phyloP scores from a whole-genome alignment of 148 eudicot species.

The Polygonum maritimum region DNA sequence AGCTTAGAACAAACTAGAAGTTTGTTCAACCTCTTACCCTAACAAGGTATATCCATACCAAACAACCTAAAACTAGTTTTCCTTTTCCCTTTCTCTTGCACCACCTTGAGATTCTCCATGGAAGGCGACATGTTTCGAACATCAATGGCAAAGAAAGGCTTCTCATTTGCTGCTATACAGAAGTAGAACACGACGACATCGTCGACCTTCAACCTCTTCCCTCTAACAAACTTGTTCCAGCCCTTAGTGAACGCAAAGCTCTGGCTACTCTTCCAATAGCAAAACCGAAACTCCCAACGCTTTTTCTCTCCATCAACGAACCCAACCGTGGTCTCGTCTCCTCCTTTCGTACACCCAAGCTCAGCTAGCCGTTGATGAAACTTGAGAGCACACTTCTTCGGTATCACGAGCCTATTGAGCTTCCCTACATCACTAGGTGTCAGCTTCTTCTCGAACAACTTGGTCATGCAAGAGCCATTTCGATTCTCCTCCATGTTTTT shows the following conservation, averaged over 20 bases:
- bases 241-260: slow-evolving; percentile 47
- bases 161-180: background rate
- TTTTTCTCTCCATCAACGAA: slow-evolving; percentile 24
- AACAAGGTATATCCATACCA: background rate
- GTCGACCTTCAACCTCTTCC: slow-evolving; percentile 21
- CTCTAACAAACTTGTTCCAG: slow-evolving; percentile 45
- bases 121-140: background rate
- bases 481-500: too few relatives aligned
- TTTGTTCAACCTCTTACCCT: too few relatives aligned
- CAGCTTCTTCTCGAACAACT: slow-evolving; percentile 33
- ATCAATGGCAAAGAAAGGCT: background rate
- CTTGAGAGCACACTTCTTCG: slow-evolving; percentile 34
- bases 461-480: background rate
- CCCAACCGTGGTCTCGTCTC: slow-evolving; percentile 9
- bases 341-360: background rate
- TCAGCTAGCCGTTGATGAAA: background rate
- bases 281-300: slow-evolving; percentile 38
- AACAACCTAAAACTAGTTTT: background rate
- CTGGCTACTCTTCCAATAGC: slow-evolving; percentile 47
- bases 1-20: too few relatives aligned
- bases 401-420: slow-evolving; percentile 42
- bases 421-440: slow-evolving; percentile 51
- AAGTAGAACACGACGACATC: slow-evolving; percentile 25
- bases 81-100: background rate
- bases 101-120: background rate